Conservation (phyloP, 805 yeast genomes). For the Metschnikowia similis region DNA sequence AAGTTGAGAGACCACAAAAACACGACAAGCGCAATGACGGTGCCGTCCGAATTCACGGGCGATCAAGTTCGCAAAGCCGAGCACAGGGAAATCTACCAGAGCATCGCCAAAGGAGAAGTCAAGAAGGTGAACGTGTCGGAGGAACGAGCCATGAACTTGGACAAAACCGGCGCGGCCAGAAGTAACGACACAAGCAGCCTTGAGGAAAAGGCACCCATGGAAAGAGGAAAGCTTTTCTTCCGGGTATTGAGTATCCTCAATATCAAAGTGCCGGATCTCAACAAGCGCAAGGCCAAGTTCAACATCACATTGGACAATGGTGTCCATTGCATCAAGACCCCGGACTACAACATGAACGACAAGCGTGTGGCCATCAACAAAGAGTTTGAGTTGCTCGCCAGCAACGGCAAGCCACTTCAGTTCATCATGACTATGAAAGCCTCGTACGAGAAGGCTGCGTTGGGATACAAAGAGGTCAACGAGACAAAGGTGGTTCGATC, state of each 20-base stretch:
- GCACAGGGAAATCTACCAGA: background rate
- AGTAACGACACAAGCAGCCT: background rate
- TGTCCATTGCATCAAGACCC: constrained; percentile 69
- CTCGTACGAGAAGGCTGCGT: constrained; percentile 47
- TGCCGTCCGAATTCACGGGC: constrained; percentile 18
- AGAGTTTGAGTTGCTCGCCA: constrained; percentile 73
- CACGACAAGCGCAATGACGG: constrained; percentile 29
- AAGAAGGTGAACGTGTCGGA: background rate
- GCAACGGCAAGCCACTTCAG: constrained; percentile 48
- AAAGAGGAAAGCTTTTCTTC: constrained; percentile 55
- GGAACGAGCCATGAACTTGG: background rate
- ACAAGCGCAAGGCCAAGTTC: constrained; percentile 44
- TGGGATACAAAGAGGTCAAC: constrained; percentile 53
- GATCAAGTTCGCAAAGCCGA: background rate
- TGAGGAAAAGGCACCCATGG: constrained; percentile 13
- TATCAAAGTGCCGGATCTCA: constrained; percentile 45
- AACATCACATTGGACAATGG: constrained; percentile 72
- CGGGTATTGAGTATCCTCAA: constrained; percentile 44
- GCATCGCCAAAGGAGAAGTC: constrained; percentile 1
- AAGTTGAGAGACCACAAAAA: constrained; percentile 21
- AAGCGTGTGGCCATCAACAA: constrained; percentile 46
- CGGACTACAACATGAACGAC: constrained; percentile 39
- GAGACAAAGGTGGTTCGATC: constrained; percentile 51
- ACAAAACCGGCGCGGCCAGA: background rate
- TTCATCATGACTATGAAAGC: constrained; percentile 72